Evolutionary conservation across 306 rosid species (phyloP), one percentile per base, ranked within the genome.

Genomic region (Adenanthera pavonina): DNA sequence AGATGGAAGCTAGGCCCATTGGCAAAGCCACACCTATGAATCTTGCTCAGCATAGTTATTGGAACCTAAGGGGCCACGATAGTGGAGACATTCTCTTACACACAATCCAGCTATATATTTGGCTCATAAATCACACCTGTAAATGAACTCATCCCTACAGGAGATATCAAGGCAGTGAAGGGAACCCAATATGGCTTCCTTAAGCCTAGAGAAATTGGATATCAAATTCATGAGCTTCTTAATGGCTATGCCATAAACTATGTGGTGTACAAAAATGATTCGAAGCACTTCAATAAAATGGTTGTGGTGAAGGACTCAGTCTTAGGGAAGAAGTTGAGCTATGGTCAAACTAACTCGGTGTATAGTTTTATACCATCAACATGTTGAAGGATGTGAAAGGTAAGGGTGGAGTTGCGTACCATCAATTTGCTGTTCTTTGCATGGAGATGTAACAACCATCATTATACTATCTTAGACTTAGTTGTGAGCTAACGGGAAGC

Each of bases 241-340:
- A 71, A 80, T 25, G 90, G 89, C 17, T 91, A 91, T 52, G 94
- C 91, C 80, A 90, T 91, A 2, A 93, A 93, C 91, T 87, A 86
- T 62, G 94, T 82, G 43, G 47, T 90, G 8, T 88, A 91, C 78
- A 80, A 36, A 33, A 19, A 65, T 5, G 11, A 36, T 3, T 16
- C 14, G 1, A 1, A n/a, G 40, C 87, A 88, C 49, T 64, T 91
- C 4, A 79, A n/a, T 35, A 89, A 86, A 52, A 90, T 74, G 3
- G 92, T 80, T 7, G 51, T 80, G 9, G 83, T 90, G 38, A 44
- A 41, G 12, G 92, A 88, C 19, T 61, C 60, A 6, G 82, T 64
- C 2, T 88, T 94, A 4, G 91, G 97, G n/a, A 85, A 96, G 69
- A 85, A 82, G 76, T 91, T 91, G 94, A 93, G 84, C 7, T 91